Evolutionary conservation across 2,329 filamentous ascomycete genomes (phyloP), one percentile per base, ranked within the genome.

Genomic region (Fusarium sp.): DNA sequence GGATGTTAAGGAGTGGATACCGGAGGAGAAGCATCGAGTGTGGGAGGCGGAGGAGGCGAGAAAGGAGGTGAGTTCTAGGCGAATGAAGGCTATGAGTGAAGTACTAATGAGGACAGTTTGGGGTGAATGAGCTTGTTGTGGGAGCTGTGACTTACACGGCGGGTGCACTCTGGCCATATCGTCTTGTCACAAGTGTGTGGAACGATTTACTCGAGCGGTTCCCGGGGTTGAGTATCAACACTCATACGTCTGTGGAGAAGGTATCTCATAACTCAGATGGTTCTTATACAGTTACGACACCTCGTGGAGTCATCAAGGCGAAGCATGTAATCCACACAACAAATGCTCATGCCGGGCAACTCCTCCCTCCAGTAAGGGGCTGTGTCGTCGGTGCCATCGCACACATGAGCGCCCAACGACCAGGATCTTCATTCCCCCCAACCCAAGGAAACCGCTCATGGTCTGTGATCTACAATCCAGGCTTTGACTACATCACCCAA

Each of bases 301-400:
- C 73, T 0, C 81, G 85, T 12, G 88, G 88, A 5, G 71, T 47
- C 0, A 81, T 90, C 39, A 78, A 75, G 8, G 82, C 87, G 13
- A 80, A 81, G 2, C 85, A 90, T 59, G 81, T 92, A 4, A 82
- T 91, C 6, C 87, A 91, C 70, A 87, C 87, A 13, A 91, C 88
- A 3, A 91, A 91, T 69, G 88, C 82, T 10, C 87, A 87, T 70
- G 83, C 86, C 1, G 78, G 84, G 0, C 84, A 89, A 57, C 84
- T 91, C 2, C 75, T 90, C 6, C 87, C 89, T 0, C 83, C 82
- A 0, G 80, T 90, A 3, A 81, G 83, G 7, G 83, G 83, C 14
- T 84, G 83, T 47, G 76, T 88, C n/a, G 83, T 85, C 0, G 83
- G 86, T 0, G 68, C 84, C 1, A 79, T 86, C 7, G 86, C 81